Evolutionary conservation across 2,329 filamentous ascomycete genomes (phyloP), one percentile per base, ranked within the genome.

Genomic region (Aspergillus flavus): DNA sequence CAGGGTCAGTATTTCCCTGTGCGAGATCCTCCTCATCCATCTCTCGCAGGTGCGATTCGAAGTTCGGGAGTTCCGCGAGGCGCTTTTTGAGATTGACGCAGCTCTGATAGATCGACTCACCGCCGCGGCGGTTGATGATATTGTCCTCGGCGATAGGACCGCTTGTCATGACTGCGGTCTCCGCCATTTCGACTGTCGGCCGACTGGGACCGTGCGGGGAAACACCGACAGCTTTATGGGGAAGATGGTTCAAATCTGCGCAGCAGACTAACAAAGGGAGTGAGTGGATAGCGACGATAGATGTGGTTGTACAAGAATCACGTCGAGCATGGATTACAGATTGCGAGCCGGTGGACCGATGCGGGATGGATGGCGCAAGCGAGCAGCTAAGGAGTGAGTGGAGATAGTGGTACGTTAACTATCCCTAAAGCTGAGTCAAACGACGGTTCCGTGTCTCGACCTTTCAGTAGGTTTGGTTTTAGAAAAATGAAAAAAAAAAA

Each of bases 51-150:
- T 91, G 90, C 21, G 84, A 83, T 66, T 93, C 89, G 75, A 98
- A 97, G 63, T 87, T 91, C 4, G 93, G 93, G 10, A 98, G 93
- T 68, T 91, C 90, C 61, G 89, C 85, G 65, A 99, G 83, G 66
- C 95, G 89, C 80, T 90, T 89, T 76, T 92, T 92, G 65, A 98
- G 84, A 59, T 90, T 89, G 69, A 96, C 86, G 77, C 95, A 98
- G 78, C 96, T 97, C 79, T 98, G 94, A 79, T 97, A 99, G 28
- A 99, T 87, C 12, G 94, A 97, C 68, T 95, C 94, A 77, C 97
- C 94, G 76, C 94, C 95, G 76, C 92, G 91, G 79, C 94, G 92
- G 81, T 99, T 99, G 84, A 99, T 97, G 77, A 99, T 96, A 79
- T 97, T 97, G 77, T 91, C 87, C 64, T 91, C 93, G 64, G 93